Base-by-base conservation (phyloP, 495 filamentous ascomycete species). In the Tuber calosporum region DNA sequence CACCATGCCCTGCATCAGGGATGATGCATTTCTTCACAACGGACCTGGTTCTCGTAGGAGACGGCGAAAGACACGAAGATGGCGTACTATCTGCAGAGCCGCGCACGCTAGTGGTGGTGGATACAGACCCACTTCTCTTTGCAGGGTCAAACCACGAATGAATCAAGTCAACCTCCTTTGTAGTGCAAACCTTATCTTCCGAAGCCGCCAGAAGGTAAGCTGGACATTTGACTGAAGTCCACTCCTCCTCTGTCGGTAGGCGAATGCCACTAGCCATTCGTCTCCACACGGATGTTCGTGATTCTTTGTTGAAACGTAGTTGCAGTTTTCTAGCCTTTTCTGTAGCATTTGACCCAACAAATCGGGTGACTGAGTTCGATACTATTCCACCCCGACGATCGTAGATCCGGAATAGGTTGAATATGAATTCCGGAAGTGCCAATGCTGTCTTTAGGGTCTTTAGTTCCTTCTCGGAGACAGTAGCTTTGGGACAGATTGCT, bases 301-400 rank as follows among this genome's bases (percentile, higher is more conserved):
- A 94, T 80, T 97, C 92, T 70, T 86, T 86, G 82, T 98, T 98
- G 84, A 90, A 97, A 36, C 88, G 88, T 38, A 91, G 81, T 82
- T 98, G 94, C 45, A 97, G 85, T 73, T 87, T 88, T 81, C 91
- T 91, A 2, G 90, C 87, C 79, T 94, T 91, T 2, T 84, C 79
- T 58, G 94, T 92, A 17, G 92, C 93, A 74, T 87, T 84, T 20
- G 83, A 82, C 6, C 94, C 94, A 19, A 94, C 90, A 81, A 97
- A 92, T 36, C 94, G 87, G 42, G 82, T 85, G 66, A 98, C 92
- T 74, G 93, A 96, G 34, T 86, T 84, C 75, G 93, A 97, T 34
- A 93, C 81, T 0, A 86, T 82, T 4, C 94, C 94, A 42, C 94
- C 93, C 41, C 91, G 85, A 67, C 91, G 85, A 82, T 98, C 94